Base-by-base conservation (phyloP, 208 protist species). In the Herpetomonas tarakana region DNA sequence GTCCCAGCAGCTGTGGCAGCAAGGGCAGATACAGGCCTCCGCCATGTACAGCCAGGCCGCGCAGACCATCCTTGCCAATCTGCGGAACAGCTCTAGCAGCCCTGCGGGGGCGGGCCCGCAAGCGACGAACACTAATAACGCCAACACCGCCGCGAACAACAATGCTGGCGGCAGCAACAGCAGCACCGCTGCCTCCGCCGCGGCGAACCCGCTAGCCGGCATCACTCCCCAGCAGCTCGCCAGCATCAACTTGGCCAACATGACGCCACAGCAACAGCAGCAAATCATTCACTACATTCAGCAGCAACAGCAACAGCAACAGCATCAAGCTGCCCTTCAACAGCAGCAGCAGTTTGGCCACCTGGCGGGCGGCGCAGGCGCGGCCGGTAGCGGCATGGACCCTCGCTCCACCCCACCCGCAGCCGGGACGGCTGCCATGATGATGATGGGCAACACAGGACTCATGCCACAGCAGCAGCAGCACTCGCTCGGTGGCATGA, bases 231-330 rank as follows among this genome's bases (percentile, higher is more conserved):
- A 58, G 53, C 53, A 58, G 38, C 21, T 35, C 7, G 7, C 28
- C 19, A 46, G 25, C n/a, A 44, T 58, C 31, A 58, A 39, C 28
- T 22, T 51, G 7, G 45, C 21, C 45, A 21, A 6, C 45, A 18
- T 41, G 9, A 41, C 9, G 6, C 35, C 35, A 18, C 14, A 9
- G 14, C 45, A 51, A 18, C 12, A 51, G 7, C 21, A 51, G n/a
- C 45, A 51, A 18, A 9, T 26, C 14, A 51, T 51, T 44, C 52
- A 57, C 27, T 29, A 44, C 14, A 51, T 51, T 44, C 52, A 57
- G 52, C 52, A 44, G 27, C 30, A 44, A 11, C 52, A 57, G 30
- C 52, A 56, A 44, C 52, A 57, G 28, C 53, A 58, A 51, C 35
- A 41, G 14, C 35, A 41, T 18, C 35, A 41, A 14, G 9, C 6